Conservation (phyloP, 2,329 filamentous ascomycete genomes). For the Fusarium neocosmosporiellum region DNA sequence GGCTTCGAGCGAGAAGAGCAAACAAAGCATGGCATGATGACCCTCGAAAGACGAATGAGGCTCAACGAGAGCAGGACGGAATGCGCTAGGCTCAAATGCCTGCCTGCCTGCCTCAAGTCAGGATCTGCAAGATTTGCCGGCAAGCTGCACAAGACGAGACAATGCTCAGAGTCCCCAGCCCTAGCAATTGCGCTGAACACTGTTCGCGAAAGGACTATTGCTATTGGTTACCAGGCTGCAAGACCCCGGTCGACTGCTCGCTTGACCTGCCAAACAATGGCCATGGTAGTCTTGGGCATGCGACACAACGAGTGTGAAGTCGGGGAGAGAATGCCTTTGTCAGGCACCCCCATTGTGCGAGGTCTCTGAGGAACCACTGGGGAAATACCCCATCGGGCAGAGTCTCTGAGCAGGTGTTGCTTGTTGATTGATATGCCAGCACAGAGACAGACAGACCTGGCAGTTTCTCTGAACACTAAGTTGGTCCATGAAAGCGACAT, state of each 20-base stretch:
- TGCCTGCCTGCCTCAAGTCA: background rate
- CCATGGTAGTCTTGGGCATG: constrained; percentile 6
- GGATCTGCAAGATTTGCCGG: constrained; percentile 20
- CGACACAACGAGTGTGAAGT: constrained; percentile 16
- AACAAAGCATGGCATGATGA: background rate
- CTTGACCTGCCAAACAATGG: constrained; percentile 42
- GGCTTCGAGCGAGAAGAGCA: background rate
- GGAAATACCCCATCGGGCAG: background rate
- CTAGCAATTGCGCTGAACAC: constrained; percentile 11
- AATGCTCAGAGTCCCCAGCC: background rate
- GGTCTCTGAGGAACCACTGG: background rate
- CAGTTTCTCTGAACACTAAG: background rate
- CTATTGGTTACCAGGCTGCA: constrained; percentile 36
- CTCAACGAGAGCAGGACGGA: background rate
- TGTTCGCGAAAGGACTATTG: constrained; percentile 29
- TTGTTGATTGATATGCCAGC: constrained; percentile 1
- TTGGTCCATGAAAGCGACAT: background rate
- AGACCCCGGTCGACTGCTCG: constrained; percentile 33
- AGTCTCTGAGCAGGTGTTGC: constrained; percentile 6
- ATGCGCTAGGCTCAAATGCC: background rate
- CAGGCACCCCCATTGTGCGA: background rate
- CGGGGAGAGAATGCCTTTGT: constrained; percentile 7
- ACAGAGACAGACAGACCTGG: background rate
- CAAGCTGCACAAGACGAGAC: constrained; percentile 3
- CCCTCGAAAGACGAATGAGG: background rate